Percentiles rank a stretch among this genome's conserved stretches.
These are phyloP conservation scores for Kodamaea laetipori DNA, from an alignment of 805 yeast genomes.

Conservation along the genomic window DNA sequence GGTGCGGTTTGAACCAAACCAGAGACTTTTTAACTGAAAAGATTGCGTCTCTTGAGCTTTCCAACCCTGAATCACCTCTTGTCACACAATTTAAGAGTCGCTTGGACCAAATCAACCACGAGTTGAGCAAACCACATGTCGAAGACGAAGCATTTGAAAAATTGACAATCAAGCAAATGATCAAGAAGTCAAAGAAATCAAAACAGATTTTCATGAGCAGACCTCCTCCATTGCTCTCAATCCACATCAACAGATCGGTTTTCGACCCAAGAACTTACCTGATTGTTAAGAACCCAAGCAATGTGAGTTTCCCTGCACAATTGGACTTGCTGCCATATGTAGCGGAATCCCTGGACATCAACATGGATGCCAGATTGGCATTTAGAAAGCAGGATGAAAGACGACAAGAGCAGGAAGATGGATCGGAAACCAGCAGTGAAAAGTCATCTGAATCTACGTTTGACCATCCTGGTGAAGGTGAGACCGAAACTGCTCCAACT, in stretches of 20 bases:
- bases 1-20: conserved; percentile 78
- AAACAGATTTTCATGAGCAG: conserved; percentile 79
- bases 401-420: conserved; percentile 3
- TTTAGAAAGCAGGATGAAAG: conserved; percentile 65
- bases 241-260: conserved; percentile 91
- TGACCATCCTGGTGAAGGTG: conserved; percentile 12
- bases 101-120: conserved; percentile 39
- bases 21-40: conserved; percentile 49
- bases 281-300: conserved; percentile 81
- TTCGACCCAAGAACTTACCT: conserved; percentile 84
- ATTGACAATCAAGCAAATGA: conserved; percentile 73
- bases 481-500: conserved; percentile 12
- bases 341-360: conserved; percentile 67
- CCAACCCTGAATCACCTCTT: conserved; percentile 40
- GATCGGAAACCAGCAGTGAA: conserved; percentile 6
- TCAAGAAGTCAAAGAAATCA: conserved; percentile 74
- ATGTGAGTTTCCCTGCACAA: conserved; percentile 71
- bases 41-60: conserved; percentile 29
- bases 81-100: conserved; percentile 32
- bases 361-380: conserved; percentile 76
- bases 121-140: conserved; percentile 66
- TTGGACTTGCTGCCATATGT: conserved; percentile 70
- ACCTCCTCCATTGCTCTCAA: conserved; percentile 79
- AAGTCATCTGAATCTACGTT: not conserved
- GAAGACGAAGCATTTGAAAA: conserved; percentile 77